phyloP scores from a whole-genome alignment of 768 basidiomycete genomes.

The Tubosaeta brunneosetosa region DNA sequence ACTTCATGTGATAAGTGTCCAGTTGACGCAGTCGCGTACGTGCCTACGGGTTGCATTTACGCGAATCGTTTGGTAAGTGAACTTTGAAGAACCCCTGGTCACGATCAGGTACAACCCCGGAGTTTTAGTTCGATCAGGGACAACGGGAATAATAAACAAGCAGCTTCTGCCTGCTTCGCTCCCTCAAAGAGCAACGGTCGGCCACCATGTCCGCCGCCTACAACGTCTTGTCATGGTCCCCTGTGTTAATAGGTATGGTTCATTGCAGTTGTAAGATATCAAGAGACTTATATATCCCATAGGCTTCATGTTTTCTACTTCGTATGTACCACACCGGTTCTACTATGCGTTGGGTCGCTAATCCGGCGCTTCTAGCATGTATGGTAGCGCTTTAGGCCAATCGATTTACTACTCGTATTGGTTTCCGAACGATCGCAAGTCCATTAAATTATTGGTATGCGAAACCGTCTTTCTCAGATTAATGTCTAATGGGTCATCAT shows the following conservation, averaged over 20 bases:
- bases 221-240: conserved; percentile 3
- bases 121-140: too few relatives aligned
- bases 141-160: not conserved
- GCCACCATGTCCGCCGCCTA: not conserved
- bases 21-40: too few relatives aligned
- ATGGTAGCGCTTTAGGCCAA: conserved; percentile 7
- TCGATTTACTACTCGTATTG: conserved; percentile 5
- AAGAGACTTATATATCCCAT: not conserved
- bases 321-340: not conserved
- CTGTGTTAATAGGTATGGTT: conserved; percentile 7
- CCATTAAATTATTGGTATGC: conserved; percentile 5
- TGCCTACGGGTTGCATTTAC: too few relatives aligned
- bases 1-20: too few relatives aligned
- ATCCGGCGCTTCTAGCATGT: conserved; percentile 5
- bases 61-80: too few relatives aligned
- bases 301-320: conserved; percentile 3
- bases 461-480: not conserved
- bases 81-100: too few relatives aligned
- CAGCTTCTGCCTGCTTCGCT: not conserved
- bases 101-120: too few relatives aligned
- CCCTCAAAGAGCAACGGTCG: not conserved
- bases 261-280: not conserved
- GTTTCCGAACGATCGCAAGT: conserved; percentile 3
- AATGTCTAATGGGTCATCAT: not conserved
- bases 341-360: not conserved